Evolutionary conservation across 805 yeast species (phyloP).

Genomic region (Saccharomycopsis capsularis): DNA sequence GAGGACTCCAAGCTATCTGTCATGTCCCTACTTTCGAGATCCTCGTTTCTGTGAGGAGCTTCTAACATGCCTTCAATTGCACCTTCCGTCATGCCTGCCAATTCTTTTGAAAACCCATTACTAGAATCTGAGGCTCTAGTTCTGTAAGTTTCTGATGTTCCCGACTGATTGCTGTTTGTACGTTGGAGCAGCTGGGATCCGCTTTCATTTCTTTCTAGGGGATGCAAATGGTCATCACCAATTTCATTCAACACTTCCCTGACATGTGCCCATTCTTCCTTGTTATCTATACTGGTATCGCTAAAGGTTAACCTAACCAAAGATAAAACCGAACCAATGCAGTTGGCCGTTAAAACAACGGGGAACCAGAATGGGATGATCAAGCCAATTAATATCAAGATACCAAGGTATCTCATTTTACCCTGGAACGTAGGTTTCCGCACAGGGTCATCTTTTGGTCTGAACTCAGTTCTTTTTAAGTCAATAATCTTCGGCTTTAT

Average conservation of each 20-base stretch:
- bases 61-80: constrained; percentile 20
- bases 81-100: constrained; percentile 21
- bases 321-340: constrained; percentile 11
- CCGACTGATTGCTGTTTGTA: background rate
- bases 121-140: constrained; percentile 5
- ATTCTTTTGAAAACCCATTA: constrained; percentile 12
- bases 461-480: constrained; percentile 30
- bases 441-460: constrained; percentile 10
- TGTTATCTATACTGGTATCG: constrained; percentile 25
- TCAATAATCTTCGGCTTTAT: constrained; percentile 49
- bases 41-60: constrained; percentile 18
- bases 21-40: constrained; percentile 9
- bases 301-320: constrained; percentile 19
- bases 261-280: constrained; percentile 3
- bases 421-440: constrained; percentile 19
- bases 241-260: background rate
- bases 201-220: background rate
- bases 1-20: background rate
- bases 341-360: constrained; percentile 30
- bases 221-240: background rate
- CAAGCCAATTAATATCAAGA: constrained; percentile 23
- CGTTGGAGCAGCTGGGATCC: no score
- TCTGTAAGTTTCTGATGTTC: constrained; percentile 4
- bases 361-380: constrained; percentile 48
- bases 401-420: constrained; percentile 25